Evolutionary conservation across 805 yeast species (phyloP).

Genomic region (Candida nemodendra): DNA sequence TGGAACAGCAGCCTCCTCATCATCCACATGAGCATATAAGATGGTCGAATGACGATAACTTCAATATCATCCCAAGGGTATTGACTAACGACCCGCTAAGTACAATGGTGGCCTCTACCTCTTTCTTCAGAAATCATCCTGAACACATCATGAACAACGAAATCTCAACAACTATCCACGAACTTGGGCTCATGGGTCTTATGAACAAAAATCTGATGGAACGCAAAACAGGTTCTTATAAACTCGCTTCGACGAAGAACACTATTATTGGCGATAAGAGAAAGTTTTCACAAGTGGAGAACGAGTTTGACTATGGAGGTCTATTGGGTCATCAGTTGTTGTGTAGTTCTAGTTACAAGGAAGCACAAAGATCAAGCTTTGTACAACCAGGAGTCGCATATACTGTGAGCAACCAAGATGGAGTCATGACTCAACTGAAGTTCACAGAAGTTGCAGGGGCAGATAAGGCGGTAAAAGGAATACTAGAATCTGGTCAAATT

Average conservation of each 20-base stretch:
- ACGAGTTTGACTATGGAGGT: neutral
- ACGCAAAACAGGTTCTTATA: slow-evolving; percentile 12
- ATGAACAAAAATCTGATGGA: slow-evolving; percentile 27
- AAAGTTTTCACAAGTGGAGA: slow-evolving; percentile 16
- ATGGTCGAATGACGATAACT: slow-evolving; percentile 25
- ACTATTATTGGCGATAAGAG: slow-evolving; percentile 16
- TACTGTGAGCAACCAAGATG: slow-evolving; percentile 13
- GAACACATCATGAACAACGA: slow-evolving; percentile 22
- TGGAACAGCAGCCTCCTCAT: neutral
- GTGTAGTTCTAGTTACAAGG: neutral
- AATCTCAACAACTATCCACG: slow-evolving; percentile 18
- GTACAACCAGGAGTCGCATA: slow-evolving; percentile 26
- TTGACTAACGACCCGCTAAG: slow-evolving; percentile 14
- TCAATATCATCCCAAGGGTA: slow-evolving; percentile 26
- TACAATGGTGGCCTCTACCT: slow-evolving; percentile 14
- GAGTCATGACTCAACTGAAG: slow-evolving; percentile 15
- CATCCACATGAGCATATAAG: slow-evolving; percentile 23
- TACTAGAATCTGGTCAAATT: slow-evolving; percentile 20
- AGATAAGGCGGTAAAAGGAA: slow-evolving; percentile 18
- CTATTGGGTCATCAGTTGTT: neutral
- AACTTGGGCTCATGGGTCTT: slow-evolving; percentile 25
- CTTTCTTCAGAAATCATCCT: slow-evolving; percentile 28
- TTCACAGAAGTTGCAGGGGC: slow-evolving; percentile 20
- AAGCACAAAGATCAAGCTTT: slow-evolving; percentile 20
- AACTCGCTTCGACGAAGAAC: neutral